Evolutionary conservation across 164 flowering plant species (phyloP).

Genomic region (Kingdonia uniflora): DNA sequence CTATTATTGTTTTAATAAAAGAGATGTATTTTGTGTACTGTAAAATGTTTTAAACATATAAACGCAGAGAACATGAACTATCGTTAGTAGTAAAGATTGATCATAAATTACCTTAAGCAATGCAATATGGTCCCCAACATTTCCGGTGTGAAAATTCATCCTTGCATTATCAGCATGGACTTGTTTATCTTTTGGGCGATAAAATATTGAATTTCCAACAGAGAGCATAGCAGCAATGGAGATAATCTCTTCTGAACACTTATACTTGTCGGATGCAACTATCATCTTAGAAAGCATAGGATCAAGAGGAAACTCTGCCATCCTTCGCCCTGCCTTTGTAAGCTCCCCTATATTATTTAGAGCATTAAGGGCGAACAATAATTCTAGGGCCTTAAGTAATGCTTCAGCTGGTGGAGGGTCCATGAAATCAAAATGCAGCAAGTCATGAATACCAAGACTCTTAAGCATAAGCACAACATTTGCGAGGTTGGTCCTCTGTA

Average conservation of each 20-base stretch:
- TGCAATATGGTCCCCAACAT: slow-evolving; percentile 98
- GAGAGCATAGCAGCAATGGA: slow-evolving; percentile 96
- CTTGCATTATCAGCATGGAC: slow-evolving; percentile 98
- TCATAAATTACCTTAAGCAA: slow-evolving; percentile 72
- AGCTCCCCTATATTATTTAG: slow-evolving; percentile 80
- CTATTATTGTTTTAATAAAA: too few species aligned
- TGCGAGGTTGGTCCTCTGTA: slow-evolving; percentile 93
- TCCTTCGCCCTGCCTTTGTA: slow-evolving; percentile 81
- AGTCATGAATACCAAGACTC: slow-evolving; percentile 87
- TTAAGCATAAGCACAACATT: slow-evolving; percentile 80
- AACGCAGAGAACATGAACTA: too few species aligned
- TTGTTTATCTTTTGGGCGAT: slow-evolving; percentile 96
- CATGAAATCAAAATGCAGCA: slow-evolving; percentile 86
- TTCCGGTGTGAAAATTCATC: slow-evolving; percentile 85
- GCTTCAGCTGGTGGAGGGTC: slow-evolving; percentile 96
- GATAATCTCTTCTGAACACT: slow-evolving; percentile 85
- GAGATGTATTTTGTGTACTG: too few species aligned
- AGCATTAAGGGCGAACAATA: slow-evolving; percentile 78
- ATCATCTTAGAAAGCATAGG: slow-evolving; percentile 98
- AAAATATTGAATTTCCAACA: slow-evolving; percentile 86
- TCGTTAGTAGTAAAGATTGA: too few species aligned
- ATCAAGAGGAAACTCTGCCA: slow-evolving; percentile 97
- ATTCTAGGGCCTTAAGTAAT: slow-evolving; percentile 71
- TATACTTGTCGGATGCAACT: slow-evolving; percentile 78
- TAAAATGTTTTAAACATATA: too few species aligned